phyloP scores from a whole-genome alignment of 2,329 filamentous ascomycete species.

The Aspergillus felis region DNA sequence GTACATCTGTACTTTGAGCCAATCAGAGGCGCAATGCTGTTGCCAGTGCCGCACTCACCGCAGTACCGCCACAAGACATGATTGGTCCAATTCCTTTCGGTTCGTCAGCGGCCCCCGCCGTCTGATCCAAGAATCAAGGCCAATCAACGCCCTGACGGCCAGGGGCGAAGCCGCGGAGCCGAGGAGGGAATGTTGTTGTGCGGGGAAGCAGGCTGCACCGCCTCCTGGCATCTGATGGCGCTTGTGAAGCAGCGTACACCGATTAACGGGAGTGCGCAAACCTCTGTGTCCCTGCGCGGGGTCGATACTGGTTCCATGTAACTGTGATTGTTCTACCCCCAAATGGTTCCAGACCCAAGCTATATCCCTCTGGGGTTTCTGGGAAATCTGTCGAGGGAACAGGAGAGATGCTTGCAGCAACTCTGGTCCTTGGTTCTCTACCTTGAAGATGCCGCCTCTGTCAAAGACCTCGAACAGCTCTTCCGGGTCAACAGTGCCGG shows the following conservation, averaged over 20 bases:
- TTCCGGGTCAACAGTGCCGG: constrained; percentile 41
- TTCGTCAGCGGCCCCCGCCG: no score
- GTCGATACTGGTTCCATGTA: background rate
- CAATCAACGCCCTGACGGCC: background rate
- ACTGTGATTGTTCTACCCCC: background rate
- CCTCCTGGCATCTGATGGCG: background rate
- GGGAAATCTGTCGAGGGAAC: constrained; percentile 74
- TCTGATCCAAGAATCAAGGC: background rate
- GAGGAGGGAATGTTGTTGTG: background rate
- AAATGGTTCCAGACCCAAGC: background rate
- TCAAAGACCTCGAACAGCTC: constrained; percentile 49
- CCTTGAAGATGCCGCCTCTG: constrained; percentile 51
- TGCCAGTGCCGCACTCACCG: no score
- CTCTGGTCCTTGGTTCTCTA: constrained; percentile 73
- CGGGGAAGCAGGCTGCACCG: background rate
- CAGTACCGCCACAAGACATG: background rate
- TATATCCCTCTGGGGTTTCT: constrained; percentile 55
- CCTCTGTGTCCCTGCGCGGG: background rate
- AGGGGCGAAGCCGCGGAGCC: constrained; percentile 31
- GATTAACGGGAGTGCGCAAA: background rate
- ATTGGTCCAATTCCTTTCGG: background rate
- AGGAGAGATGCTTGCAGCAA: constrained; percentile 78
- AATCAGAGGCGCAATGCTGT: background rate
- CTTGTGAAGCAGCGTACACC: background rate
- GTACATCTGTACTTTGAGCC: no score